Conservation (phyloP, 352 stramenopile species). For the Phytophthora capsici region DNA sequence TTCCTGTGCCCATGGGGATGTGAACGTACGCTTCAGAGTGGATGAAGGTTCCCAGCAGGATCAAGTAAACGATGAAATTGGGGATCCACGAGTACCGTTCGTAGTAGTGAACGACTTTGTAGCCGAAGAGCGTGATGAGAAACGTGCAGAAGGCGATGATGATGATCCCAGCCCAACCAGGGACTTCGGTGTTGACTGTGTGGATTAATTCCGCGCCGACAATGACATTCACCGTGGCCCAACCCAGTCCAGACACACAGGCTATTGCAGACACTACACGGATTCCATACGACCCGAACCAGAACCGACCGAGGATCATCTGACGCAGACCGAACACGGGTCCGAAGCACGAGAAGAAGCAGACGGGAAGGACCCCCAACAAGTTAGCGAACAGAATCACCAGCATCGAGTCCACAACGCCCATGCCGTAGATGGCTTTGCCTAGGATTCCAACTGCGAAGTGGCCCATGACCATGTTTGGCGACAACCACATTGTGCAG, state of each 20-base stretch:
- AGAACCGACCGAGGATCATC: slow-evolving; percentile 33
- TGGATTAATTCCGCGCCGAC: slow-evolving; percentile 47
- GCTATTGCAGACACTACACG: slow-evolving; percentile 27
- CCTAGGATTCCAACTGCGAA: slow-evolving; percentile 26
- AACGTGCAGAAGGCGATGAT: slow-evolving; percentile 52
- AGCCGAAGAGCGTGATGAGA: slow-evolving; percentile 51
- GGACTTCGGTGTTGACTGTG: slow-evolving; percentile 44
- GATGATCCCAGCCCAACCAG: slow-evolving; percentile 48
- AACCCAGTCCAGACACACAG: slow-evolving; percentile 41
- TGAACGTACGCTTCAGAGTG: slow-evolving; percentile 46
- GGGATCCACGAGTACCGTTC: slow-evolving; percentile 55
- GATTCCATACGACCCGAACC: slow-evolving; percentile 29
- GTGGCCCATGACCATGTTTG: slow-evolving; percentile 37
- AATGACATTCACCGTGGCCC: slow-evolving; percentile 53
- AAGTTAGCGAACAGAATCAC: slow-evolving; percentile 34
- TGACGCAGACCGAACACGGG: slow-evolving; percentile 27
- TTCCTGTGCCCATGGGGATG: slow-evolving; percentile 48
- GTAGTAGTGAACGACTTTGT: slow-evolving; percentile 57
- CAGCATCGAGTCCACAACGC: slow-evolving; percentile 31
- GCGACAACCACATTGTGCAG: slow-evolving; percentile 34
- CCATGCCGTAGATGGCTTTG: slow-evolving; percentile 29
- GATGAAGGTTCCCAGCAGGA: slow-evolving; percentile 41
- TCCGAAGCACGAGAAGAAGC: slow-evolving; percentile 29
- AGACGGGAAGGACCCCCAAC: slow-evolving; percentile 13
- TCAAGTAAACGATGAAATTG: slow-evolving; percentile 51